Percentiles rank a stretch among this genome's conserved stretches.
Conservation (phyloP, 2,329 filamentous ascomycete genomes). For the Phoma sp. region DNA sequence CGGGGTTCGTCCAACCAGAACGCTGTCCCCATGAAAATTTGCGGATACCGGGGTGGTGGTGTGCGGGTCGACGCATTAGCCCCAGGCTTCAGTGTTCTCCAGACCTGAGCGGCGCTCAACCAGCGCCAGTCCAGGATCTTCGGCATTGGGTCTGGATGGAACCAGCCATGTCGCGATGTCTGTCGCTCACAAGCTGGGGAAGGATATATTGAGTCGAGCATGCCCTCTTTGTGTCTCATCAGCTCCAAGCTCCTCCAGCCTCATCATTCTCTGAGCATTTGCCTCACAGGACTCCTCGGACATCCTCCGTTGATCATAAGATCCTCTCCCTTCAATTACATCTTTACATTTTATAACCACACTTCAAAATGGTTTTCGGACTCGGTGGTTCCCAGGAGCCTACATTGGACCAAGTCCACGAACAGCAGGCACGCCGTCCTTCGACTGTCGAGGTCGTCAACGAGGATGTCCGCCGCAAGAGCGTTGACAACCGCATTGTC, state of each 20-base stretch:
- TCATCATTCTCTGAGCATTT: constrained; percentile 19
- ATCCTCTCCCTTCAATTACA: constrained; percentile 2
- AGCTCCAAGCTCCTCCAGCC: constrained; percentile 28
- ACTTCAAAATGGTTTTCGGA: constrained; percentile 36
- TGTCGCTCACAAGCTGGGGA: constrained; percentile 18
- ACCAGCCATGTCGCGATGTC: constrained; percentile 25
- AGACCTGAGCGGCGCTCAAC: constrained; percentile 22
- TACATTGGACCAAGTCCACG: constrained; percentile 44
- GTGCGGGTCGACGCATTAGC: constrained; percentile 27
- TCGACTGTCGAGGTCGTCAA: constrained; percentile 45
- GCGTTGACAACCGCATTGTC: constrained; percentile 42
- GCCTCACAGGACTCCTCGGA: constrained; percentile 4
- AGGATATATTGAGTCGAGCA: constrained; percentile 30
- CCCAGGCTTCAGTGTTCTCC: constrained; percentile 16
- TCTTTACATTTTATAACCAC: constrained; percentile 5
- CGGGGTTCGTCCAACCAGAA: constrained; percentile 21
- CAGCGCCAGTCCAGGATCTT: constrained; percentile 23
- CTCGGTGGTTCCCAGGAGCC: constrained; percentile 40
- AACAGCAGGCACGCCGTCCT: constrained; percentile 45
- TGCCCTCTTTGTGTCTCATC: constrained; percentile 25
- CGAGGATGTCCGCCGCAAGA: constrained; percentile 41
- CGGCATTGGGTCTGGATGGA: constrained; percentile 30
- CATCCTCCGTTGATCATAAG: not conserved
- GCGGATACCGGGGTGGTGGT: constrained; percentile 23
- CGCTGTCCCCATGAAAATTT: constrained; percentile 16